phyloP scores from a whole-genome alignment of 768 basidiomycete species.

The Kwoniella botswanensis region DNA sequence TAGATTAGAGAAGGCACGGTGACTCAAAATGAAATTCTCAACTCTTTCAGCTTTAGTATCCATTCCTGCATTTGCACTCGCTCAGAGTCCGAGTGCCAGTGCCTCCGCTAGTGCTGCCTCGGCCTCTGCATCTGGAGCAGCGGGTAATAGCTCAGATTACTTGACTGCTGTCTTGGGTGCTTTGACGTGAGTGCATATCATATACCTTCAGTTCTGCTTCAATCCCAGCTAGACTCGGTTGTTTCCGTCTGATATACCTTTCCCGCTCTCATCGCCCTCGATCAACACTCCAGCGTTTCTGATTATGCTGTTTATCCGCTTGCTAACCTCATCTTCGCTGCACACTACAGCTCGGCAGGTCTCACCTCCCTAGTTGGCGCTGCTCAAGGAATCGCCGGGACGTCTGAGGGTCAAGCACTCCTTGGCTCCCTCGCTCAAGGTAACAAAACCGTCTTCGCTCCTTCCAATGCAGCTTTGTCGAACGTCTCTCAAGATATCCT shows the following conservation, averaged over 20 bases:
- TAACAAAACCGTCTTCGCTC: slow-evolving; percentile 65
- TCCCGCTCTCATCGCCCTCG: no score
- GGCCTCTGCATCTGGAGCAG: slow-evolving; percentile 15
- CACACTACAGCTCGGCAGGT: background rate
- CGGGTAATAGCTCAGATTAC: slow-evolving; percentile 26
- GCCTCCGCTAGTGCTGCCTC: slow-evolving; percentile 19
- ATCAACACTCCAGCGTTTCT: no score
- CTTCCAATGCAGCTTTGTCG: slow-evolving; percentile 63
- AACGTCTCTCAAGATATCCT: slow-evolving; percentile 58
- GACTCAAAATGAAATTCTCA: slow-evolving; percentile 35
- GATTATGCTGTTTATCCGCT: background rate
- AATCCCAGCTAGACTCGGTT: background rate
- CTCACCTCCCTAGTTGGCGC: slow-evolving; percentile 58
- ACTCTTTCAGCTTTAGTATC: slow-evolving; percentile 39
- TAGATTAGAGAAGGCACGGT: no score
- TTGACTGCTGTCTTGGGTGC: slow-evolving; percentile 41
- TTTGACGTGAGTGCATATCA: slow-evolving; percentile 42
- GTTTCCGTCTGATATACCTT: no score
- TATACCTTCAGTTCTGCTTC: background rate
- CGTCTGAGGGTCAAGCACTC: slow-evolving; percentile 61
- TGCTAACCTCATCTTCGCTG: background rate
- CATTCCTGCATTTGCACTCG: slow-evolving; percentile 54
- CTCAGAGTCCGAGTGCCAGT: slow-evolving; percentile 36
- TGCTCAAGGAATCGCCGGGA: slow-evolving; percentile 61
- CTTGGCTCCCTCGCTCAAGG: slow-evolving; percentile 57